phyloP scores from a whole-genome alignment of 805 yeast species.

The Saturnispora besseyi region DNA sequence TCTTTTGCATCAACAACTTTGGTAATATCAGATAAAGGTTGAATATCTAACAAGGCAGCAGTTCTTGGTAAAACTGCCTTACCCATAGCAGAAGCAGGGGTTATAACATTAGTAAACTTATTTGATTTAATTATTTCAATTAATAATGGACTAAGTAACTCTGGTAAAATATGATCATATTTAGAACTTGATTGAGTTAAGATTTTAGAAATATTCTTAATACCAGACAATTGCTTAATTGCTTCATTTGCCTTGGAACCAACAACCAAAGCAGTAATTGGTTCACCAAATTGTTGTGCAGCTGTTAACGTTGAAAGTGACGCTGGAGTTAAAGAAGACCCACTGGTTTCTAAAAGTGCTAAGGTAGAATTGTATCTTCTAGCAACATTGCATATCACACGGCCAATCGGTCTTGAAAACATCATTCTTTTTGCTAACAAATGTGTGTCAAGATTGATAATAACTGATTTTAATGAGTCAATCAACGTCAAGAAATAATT shows the following conservation, averaged over 20 bases:
- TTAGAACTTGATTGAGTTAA: slow-evolving; percentile 48
- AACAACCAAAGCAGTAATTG: slow-evolving; percentile 68
- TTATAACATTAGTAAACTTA: slow-evolving; percentile 43
- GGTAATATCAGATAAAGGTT: slow-evolving; percentile 79
- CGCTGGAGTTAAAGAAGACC: slow-evolving; percentile 50
- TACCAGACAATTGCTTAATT: slow-evolving; percentile 40
- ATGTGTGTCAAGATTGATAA: no score
- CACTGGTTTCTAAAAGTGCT: slow-evolving; percentile 62
- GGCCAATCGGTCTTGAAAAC: slow-evolving; percentile 2
- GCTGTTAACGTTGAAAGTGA: slow-evolving; percentile 70
- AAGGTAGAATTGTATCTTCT: slow-evolving; percentile 44
- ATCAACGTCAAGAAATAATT: no score
- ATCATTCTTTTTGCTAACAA: not conserved
- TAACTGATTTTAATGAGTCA: no score
- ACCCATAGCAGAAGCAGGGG: slow-evolving; percentile 81
- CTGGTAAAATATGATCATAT: slow-evolving; percentile 70
- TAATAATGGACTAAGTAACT: slow-evolving; percentile 64
- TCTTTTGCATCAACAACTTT: slow-evolving; percentile 44
- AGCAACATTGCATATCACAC: not conserved
- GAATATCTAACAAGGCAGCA: slow-evolving; percentile 76
- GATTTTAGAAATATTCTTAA: slow-evolving; percentile 46
- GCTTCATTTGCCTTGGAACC: slow-evolving; percentile 54
- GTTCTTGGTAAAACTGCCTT: slow-evolving; percentile 80
- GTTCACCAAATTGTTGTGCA: slow-evolving; percentile 65
- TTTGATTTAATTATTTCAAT: slow-evolving; percentile 34